phyloP scores from a whole-genome alignment of 179 eudicot genomes.

The Beta corolliflora region DNA sequence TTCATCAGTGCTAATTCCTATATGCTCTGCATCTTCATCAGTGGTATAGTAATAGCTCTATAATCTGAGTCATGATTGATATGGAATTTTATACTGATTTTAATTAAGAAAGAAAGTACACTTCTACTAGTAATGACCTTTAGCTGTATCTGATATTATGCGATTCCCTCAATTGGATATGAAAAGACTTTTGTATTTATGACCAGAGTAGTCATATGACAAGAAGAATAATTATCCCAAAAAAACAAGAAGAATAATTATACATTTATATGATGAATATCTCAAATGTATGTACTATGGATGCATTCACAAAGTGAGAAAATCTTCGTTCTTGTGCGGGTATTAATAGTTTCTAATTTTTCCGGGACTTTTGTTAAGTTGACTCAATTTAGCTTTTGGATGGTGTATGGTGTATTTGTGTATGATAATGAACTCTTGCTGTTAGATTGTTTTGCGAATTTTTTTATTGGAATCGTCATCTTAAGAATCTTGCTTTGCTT shows the following conservation, averaged over 20 bases:
- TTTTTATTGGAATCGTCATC: not conserved
- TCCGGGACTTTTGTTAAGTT: not conserved
- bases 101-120: not conserved
- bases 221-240: not conserved
- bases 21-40: no score
- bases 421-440: not conserved
- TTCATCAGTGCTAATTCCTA: no score
- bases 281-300: no score
- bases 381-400: slow-evolving; percentile 6
- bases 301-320: not conserved
- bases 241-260: no score
- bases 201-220: not conserved
- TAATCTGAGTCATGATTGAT: not conserved
- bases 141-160: no score
- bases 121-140: no score
- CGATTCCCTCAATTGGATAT: no score
- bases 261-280: not conserved
- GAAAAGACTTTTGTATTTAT: not conserved
- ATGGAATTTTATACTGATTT: not conserved
- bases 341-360: not conserved
- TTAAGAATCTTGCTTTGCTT: not conserved
- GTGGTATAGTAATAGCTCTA: not conserved
- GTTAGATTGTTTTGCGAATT: not conserved
- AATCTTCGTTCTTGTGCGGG: not conserved
- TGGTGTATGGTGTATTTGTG: not conserved